Base-by-base conservation (phyloP, 768 basidiomycete genomes). In the Lentinula lateritia region DNA sequence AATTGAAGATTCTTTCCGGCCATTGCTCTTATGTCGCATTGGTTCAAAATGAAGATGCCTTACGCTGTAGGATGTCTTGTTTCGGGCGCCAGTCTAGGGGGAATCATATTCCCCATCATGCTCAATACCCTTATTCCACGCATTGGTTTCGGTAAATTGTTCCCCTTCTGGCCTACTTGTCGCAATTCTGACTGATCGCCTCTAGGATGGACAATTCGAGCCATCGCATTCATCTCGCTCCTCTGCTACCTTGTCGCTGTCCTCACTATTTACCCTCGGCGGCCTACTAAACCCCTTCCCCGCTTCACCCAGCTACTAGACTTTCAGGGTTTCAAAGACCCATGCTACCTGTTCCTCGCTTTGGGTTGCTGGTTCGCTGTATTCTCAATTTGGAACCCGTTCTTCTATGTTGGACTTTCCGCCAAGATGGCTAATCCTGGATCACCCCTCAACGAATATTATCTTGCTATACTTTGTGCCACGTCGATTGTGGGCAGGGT, bases 41-140 rank as follows among this genome's bases (percentile, higher is more conserved):
- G 70, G 67, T 78, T 77, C 65, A 69, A 70, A 52, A 63, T 64
- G 10, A 63, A 66, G 6, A 62, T 73, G 15, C 71, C 71, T 1
- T 69, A 74, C 15, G 77, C 75, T 0, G 69, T 75, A 12, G 74
- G 77, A 6, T 65, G 75, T 59, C 69, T 74, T 12, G 68, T 72
- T 2, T 70, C 70, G 10, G 73, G 75, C 5, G 65, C 67, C 4
- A 69, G 70, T 5, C 34, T 73, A 8, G 76, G 77, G 0, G 72
- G 75, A n/a, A 69, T 74, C 36, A 58, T 75, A n/a, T 74, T 71
- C 41, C 72, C 72, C 3, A 64, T 72, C 46, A 68, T 70, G 67
- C 48, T 68, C 43, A 48, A 63, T 48, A 63, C 50, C 7, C 62
- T 68, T 10, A 61, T 69, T 10, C 64, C 64, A 1, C 62, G 52